Evolutionary conservation across 2,329 filamentous ascomycete species (phyloP).

Genomic region (Colletotrichum kahawae): DNA sequence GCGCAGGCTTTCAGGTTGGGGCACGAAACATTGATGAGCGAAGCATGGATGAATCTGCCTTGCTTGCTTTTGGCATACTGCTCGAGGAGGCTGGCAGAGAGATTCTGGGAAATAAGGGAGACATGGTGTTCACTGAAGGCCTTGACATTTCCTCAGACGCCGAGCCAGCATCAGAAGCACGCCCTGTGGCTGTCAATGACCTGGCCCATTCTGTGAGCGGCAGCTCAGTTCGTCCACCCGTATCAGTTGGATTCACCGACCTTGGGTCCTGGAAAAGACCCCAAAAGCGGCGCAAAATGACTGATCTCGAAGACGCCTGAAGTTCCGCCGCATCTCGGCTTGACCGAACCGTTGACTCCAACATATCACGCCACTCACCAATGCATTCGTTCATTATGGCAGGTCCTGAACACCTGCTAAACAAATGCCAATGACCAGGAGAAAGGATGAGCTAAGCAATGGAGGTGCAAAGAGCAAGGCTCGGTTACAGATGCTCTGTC

Average conservation of each 20-base stretch:
- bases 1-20: constrained; percentile 19
- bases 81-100: constrained; percentile 73
- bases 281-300: constrained; percentile 18
- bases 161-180: not conserved
- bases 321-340: not conserved
- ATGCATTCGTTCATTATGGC: not conserved
- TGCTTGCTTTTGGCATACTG: constrained; percentile 76
- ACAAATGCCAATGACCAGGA: not conserved
- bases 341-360: not conserved
- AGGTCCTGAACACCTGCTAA: not conserved
- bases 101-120: constrained; percentile 66
- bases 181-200: not conserved
- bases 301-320: constrained; percentile 12
- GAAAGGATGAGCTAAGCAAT: not conserved
- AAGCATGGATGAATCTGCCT: constrained; percentile 79
- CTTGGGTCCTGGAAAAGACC: constrained; percentile 18
- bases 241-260: constrained; percentile 1
- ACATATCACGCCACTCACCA: not conserved
- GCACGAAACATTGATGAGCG: constrained; percentile 49
- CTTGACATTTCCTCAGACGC: constrained; percentile 29
- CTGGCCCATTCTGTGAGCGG: not conserved
- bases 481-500: not conserved
- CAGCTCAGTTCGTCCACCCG: not conserved
- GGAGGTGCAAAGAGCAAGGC: not conserved
- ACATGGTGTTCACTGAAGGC: constrained; percentile 74